A percentile compares a stretch with the other conserved stretches of the same genome.
These are phyloP conservation scores for Claviceps purpurea DNA, from an alignment of 2,329 filamentous ascomycete genomes.

Conservation along the genomic window DNA sequence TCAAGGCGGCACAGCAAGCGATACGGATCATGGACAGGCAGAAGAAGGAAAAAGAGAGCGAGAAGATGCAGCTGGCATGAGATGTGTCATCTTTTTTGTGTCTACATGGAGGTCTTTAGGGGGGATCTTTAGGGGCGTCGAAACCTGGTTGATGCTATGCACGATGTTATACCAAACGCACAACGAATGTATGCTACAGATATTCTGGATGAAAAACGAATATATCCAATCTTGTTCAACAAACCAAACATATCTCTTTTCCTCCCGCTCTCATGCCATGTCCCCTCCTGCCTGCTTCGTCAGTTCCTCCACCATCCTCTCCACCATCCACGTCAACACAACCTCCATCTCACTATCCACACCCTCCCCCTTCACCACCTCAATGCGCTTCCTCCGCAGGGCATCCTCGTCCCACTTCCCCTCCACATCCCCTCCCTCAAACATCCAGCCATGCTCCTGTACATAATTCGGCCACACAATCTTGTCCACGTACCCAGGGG, in stretches of 20 bases:
- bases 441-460: conserved; percentile 67
- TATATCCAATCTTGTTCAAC: too few relatives aligned
- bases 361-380: conserved; percentile 32
- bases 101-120: neutral
- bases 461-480: conserved; percentile 96
- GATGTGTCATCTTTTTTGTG: too few relatives aligned
- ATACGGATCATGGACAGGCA: conserved; percentile 20
- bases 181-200: too few relatives aligned
- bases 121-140: too few relatives aligned
- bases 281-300: conserved; percentile 12
- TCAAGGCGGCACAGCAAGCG: conserved; percentile 40
- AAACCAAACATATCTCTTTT: too few relatives aligned
- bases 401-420: conserved; percentile 35
- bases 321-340: conserved; percentile 56
- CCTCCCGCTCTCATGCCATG: too few relatives aligned
- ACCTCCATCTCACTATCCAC: conserved; percentile 45
- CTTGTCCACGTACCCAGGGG: conserved; percentile 83
- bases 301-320: conserved; percentile 39
- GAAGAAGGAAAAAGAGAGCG: neutral
- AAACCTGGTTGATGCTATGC: too few relatives aligned
- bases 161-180: too few relatives aligned
- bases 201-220: too few relatives aligned
- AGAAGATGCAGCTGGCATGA: neutral
- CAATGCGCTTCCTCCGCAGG: conserved; percentile 29
- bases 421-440: conserved; percentile 55